Evolutionary conservation across 495 filamentous ascomycete species (phyloP).

Genomic region (Aspergillus hancockii): DNA sequence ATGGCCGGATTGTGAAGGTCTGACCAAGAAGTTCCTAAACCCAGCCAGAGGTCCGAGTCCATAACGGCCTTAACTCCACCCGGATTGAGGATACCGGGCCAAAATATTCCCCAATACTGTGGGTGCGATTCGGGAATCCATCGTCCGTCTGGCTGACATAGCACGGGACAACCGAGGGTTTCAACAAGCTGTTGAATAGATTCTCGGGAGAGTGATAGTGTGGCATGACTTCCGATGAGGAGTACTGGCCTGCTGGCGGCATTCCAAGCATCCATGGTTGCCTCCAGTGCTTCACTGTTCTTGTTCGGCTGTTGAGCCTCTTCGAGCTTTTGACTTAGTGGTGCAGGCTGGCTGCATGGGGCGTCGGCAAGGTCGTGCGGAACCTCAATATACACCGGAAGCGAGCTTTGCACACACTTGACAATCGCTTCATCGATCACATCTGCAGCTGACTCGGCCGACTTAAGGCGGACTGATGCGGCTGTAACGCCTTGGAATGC

Average conservation of each 20-base stretch:
- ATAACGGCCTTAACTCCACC: slow-evolving; percentile 8
- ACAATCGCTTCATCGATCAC: slow-evolving; percentile 8
- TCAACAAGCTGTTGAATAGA: slow-evolving; percentile 10
- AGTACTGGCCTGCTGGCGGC: slow-evolving; percentile 12
- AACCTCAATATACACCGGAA: slow-evolving; percentile 16
- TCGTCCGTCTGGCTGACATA: slow-evolving; percentile 20
- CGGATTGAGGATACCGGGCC: slow-evolving; percentile 2
- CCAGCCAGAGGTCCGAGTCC: slow-evolving; percentile 18
- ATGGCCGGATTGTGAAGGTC: slow-evolving; percentile 10
- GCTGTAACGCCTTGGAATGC: slow-evolving; percentile 12
- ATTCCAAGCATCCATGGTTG: slow-evolving; percentile 9
- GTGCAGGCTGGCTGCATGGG: background rate
- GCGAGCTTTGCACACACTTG: slow-evolving; percentile 9
- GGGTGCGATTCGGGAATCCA: slow-evolving; percentile 16
- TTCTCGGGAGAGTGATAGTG: background rate
- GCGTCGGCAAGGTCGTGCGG: slow-evolving; percentile 9
- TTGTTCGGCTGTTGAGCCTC: background rate
- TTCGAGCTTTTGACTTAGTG: background rate
- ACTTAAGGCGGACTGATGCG: slow-evolving; percentile 2
- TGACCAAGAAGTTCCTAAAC: slow-evolving; percentile 12
- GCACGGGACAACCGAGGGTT: slow-evolving; percentile 17
- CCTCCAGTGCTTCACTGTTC: slow-evolving; percentile 8
- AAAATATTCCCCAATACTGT: slow-evolving; percentile 17
- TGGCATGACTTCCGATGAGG: slow-evolving; percentile 13
- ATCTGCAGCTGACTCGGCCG: slow-evolving; percentile 1